Percentiles rank a stretch among this genome's conserved stretches.
Evolutionary conservation across 2,329 filamentous ascomycete genomes (phyloP).

Genomic region (Fusarium sp.): DNA sequence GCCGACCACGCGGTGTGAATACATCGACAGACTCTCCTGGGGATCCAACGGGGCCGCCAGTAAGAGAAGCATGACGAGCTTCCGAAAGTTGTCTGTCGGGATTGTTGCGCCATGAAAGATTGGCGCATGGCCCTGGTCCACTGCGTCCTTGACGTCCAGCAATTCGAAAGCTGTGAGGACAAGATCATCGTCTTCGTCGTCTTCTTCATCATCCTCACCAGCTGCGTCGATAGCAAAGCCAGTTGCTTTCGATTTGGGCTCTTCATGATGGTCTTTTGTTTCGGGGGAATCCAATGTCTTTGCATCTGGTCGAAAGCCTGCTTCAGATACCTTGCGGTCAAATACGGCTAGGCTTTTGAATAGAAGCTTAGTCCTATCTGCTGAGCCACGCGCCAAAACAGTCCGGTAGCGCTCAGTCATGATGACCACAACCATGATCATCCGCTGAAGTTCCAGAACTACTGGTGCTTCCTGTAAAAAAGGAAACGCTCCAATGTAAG

Average conservation of each 20-base stretch:
- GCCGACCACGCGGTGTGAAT: conserved; percentile 67
- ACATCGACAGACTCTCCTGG: conserved; percentile 73
- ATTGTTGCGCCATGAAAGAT: conserved; percentile 74
- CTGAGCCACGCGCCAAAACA: conserved; percentile 68
- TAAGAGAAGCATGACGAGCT: conserved; percentile 76
- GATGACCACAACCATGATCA: conserved; percentile 78
- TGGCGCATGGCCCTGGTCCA: conserved; percentile 63
- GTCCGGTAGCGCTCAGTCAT: conserved; percentile 76
- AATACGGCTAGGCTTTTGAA: conserved; percentile 80
- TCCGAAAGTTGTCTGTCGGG: conserved; percentile 78
- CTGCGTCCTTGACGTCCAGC: conserved; percentile 72
- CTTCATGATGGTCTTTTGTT: conserved; percentile 12
- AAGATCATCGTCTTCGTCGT: conserved; percentile 69
- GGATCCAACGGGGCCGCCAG: conserved; percentile 72
- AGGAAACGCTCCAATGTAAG: conserved; percentile 78
- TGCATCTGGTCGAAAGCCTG: conserved; percentile 8
- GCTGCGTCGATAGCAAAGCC: conserved; percentile 62
- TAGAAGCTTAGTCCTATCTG: conserved; percentile 71
- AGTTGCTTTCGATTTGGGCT: conserved; percentile 37
- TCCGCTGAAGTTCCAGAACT: conserved; percentile 74
- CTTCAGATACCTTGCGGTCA: conserved; percentile 65
- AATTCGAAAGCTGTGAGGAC: conserved; percentile 76
- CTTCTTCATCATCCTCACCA: conserved; percentile 59
- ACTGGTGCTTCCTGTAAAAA: conserved; percentile 77
- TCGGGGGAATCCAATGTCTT: conserved; percentile 6